Evolutionary conservation across 2,329 filamentous ascomycete genomes (phyloP), one percentile per base, ranked within the genome.

Genomic region (Claviceps digitariae): DNA sequence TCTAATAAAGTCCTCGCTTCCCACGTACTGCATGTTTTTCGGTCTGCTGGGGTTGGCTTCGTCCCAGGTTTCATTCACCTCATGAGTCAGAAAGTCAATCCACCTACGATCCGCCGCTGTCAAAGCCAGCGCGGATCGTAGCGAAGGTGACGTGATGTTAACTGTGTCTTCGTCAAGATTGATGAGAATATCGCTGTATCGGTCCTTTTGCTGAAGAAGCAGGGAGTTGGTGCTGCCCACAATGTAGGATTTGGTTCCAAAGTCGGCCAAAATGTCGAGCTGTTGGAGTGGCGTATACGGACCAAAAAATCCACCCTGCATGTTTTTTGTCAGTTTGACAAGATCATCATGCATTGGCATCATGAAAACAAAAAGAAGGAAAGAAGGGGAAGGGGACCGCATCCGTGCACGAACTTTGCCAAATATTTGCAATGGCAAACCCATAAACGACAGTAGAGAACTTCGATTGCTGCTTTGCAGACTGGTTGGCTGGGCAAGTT

Each of bases 281-380:
- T 96, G 90, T 68, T 98, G 93, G 20, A 98, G 74, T 20, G 93
- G 93, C 1, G 93, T 98, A 65, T 98, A 98, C 0, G 93, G 93
- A 2, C 93, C 91, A 65, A 96, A 97, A 55, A 98, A 78, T 65
- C 89, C 93, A 56, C 93, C 93, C 83, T 90, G 57, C 44, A 48
- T 20, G 52, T 29, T 43, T 29, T n/a, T n/a, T 10, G 25, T 51
- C 29, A 51, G 41, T 36, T n/a, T 29, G 8, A 41, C 5, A 41
- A 7, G 13, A 2, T 41, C 47, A 48, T 29, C 25, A 29, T n/a
- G 29, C 23, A 29, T 4, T 15, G 13, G 3, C 3, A 13, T 7
- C n/a, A 34, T 25, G 25, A 34, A 31, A 4, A 34, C 2, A 25
- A 15, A 45, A 7, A 4, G 17, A 27, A 17, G 17, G 7, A 31